These are phyloP conservation scores for Ilex paraguariensis DNA, from an alignment of 305 asterid genomes.

Conservation along the genomic window DNA sequence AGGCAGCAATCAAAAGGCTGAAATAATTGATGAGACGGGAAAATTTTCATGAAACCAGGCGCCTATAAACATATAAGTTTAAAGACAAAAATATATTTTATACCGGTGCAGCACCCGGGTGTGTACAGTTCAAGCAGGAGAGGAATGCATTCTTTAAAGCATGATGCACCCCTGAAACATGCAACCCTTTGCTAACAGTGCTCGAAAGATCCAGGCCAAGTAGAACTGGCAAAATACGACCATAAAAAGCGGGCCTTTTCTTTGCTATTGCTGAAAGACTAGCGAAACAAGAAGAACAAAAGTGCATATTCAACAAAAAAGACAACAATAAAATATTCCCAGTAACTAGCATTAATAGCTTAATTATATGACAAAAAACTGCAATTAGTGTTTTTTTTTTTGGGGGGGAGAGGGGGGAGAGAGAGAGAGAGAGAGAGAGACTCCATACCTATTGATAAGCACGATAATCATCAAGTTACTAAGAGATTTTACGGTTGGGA, in stretches of 20 bases:
- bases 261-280: slow-evolving; percentile 93
- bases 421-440: neutral
- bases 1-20: too few species aligned
- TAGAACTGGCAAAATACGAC: slow-evolving; percentile 92
- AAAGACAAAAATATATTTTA: neutral
- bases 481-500: slow-evolving; percentile 69
- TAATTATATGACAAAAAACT: neutral
- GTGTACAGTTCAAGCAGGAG: slow-evolving; percentile 85
- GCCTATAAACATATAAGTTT: too few species aligned
- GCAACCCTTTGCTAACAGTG: slow-evolving; percentile 55
- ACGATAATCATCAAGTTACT: slow-evolving; percentile 73
- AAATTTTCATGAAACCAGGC: too few species aligned
- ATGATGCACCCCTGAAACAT: slow-evolving; percentile 66
- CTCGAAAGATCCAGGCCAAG: slow-evolving; percentile 74
- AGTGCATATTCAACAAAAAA: slow-evolving; percentile 1
- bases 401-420: neutral
- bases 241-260: slow-evolving; percentile 95
- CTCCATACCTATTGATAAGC: slow-evolving; percentile 67
- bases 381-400: too few species aligned
- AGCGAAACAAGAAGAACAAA: slow-evolving; percentile 3
- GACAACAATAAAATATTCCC: neutral
- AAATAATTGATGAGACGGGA: too few species aligned
- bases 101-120: slow-evolving; percentile 98
- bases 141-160: slow-evolving; percentile 84
- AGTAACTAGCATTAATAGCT: neutral